Percentiles rank a stretch among this genome's conserved stretches.
phyloP scores from a whole-genome alignment of 176 grass and related monocot species.

The Poa pratensis region DNA sequence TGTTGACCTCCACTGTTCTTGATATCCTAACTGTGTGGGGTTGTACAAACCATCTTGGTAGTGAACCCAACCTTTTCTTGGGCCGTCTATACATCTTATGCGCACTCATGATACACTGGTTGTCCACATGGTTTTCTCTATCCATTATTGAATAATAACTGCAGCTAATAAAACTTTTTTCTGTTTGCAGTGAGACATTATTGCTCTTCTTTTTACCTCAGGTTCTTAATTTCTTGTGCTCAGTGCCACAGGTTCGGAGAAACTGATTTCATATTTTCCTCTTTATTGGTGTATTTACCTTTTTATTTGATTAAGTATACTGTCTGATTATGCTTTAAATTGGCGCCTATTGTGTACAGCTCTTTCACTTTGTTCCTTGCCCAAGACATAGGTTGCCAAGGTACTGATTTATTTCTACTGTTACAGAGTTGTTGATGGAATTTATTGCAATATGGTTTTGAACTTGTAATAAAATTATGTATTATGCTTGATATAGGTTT shows the following conservation, averaged over 20 bases:
- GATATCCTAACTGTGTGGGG: not conserved
- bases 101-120: not conserved
- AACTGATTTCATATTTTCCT: conserved; percentile 32
- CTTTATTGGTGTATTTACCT: not conserved
- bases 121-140: conserved; percentile 1
- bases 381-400: conserved; percentile 97
- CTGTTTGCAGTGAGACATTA: conserved; percentile 86
- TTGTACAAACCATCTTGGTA: not conserved
- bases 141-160: conserved; percentile 36
- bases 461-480: conserved; percentile 10
- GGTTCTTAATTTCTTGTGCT: conserved; percentile 97
- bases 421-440: conserved; percentile 10
- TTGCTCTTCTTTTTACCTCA: conserved; percentile 99
- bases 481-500: conserved; percentile 61
- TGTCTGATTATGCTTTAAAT: conserved; percentile 19
- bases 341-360: conserved; percentile 54
- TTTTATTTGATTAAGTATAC: conserved; percentile 19
- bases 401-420: conserved; percentile 46
- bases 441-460: not conserved
- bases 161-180: conserved; percentile 42
- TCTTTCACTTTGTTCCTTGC: conserved; percentile 92
- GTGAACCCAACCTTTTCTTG: conserved; percentile 18
- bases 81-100: not conserved
- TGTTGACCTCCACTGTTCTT: not conserved
- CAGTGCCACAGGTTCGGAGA: conserved; percentile 78